phyloP scores from a whole-genome alignment of 176 grass and related monocot species.

The Rhipidocladum racemiflorum region DNA sequence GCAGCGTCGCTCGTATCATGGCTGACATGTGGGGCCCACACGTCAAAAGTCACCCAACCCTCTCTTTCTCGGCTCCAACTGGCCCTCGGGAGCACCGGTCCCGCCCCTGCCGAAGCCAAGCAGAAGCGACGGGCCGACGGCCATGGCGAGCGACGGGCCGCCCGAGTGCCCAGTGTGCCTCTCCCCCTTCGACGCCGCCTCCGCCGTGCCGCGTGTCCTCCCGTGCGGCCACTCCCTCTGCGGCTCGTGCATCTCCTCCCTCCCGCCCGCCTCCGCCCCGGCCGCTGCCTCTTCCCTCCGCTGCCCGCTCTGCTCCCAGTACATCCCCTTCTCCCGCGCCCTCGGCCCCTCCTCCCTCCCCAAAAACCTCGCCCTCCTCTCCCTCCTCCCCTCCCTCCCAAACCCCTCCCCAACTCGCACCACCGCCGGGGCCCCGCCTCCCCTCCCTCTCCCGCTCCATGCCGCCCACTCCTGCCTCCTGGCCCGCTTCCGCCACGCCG shows the following conservation, averaged over 20 bases:
- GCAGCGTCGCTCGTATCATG: too few species aligned
- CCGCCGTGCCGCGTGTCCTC: slow-evolving; percentile 65
- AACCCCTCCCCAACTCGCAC: not conserved
- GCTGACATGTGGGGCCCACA: too few species aligned
- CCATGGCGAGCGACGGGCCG: slow-evolving; percentile 16
- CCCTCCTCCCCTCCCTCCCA: slow-evolving; percentile 30
- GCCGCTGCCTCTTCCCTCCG: slow-evolving; percentile 47
- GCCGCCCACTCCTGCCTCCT: slow-evolving; percentile 30
- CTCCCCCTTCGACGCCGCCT: slow-evolving; percentile 48
- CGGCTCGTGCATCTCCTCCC: slow-evolving; percentile 57
- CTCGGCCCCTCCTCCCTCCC: slow-evolving; percentile 65
- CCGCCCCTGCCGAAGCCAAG: not conserved
- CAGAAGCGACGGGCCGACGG: not conserved
- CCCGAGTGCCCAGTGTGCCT: slow-evolving; percentile 93
- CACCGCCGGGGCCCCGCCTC: not conserved
- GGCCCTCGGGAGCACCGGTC: not conserved
- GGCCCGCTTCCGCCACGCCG: slow-evolving; percentile 31
- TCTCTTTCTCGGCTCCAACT: not conserved
- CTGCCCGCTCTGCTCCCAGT: slow-evolving; percentile 80
- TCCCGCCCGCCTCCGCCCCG: slow-evolving; percentile 51
- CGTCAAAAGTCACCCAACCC: too few species aligned
- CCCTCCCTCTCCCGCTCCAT: slow-evolving; percentile 34
- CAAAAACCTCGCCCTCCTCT: slow-evolving; percentile 80
- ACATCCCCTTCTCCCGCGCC: slow-evolving; percentile 65
- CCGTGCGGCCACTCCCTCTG: slow-evolving; percentile 86